Evolutionary conservation across 2,329 filamentous ascomycete species (phyloP).

Genomic region (Aspergillus piperis): DNA sequence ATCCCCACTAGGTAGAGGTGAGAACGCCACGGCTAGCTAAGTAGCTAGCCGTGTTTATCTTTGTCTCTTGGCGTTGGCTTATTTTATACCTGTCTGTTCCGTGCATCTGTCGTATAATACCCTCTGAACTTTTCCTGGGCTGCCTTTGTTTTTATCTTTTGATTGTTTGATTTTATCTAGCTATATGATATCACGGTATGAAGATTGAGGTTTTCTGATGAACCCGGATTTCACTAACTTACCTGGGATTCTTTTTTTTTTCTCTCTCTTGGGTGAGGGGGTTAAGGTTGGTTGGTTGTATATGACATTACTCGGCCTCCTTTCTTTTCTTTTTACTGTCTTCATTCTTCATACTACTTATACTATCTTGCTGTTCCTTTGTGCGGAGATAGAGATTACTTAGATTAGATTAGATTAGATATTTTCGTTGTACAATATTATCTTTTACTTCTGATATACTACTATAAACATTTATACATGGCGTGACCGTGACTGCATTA

Average conservation of each 20-base stretch:
- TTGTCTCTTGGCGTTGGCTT: constrained; percentile 3
- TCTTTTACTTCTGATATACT: not conserved
- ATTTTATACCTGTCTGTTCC: not conserved
- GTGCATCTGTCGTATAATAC: constrained; percentile 7
- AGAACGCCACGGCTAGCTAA: not conserved
- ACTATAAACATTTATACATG: not conserved
- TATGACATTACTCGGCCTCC: no score
- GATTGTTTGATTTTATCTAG: not conserved
- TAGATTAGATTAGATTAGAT: not conserved
- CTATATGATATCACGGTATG: constrained; percentile 7
- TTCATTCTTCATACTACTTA: not conserved
- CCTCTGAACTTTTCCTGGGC: constrained; percentile 1
- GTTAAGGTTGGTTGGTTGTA: no score
- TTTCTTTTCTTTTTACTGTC: not conserved
- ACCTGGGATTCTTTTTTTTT: no score
- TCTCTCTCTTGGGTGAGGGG: no score
- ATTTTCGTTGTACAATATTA: constrained; percentile 4
- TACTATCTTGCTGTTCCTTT: not conserved
- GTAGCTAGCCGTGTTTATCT: not conserved
- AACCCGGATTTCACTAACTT: not conserved
- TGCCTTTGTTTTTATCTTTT: not conserved
- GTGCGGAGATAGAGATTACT: not conserved
- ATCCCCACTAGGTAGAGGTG: not conserved
- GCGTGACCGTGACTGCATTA: no score
- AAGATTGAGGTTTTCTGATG: constrained; percentile 3